Conservation (phyloP, 306 rosid genomes). For the Sindora glabra region DNA sequence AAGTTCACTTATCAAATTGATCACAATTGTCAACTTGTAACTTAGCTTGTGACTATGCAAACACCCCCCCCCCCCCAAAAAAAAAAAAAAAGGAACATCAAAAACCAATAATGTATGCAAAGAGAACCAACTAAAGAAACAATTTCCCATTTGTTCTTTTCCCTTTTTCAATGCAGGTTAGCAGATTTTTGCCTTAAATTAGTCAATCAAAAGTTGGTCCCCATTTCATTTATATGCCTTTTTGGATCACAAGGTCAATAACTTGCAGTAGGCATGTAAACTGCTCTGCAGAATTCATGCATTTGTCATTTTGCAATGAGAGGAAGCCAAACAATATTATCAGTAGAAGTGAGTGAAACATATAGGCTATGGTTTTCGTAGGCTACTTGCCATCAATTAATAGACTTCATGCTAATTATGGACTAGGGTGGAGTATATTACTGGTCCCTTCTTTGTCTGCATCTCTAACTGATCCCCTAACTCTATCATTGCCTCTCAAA, state of each 20-base stretch:
- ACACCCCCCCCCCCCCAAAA: too few species aligned
- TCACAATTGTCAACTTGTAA: too few species aligned
- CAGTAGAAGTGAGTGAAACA: not conserved
- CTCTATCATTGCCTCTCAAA: not conserved
- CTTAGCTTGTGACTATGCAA: too few species aligned
- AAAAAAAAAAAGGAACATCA: too few species aligned
- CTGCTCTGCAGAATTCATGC: conserved; percentile 2
- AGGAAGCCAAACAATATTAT: conserved; percentile 10
- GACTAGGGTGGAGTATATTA: not conserved
- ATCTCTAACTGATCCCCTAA: not conserved
- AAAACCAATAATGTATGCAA: not conserved
- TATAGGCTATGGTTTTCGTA: not conserved
- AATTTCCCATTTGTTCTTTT: not conserved
- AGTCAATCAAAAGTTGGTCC: not conserved
- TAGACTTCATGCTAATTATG: not conserved
- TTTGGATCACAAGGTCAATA: conserved; percentile 37
- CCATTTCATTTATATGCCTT: not conserved
- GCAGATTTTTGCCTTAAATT: not conserved
- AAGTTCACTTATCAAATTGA: too few species aligned
- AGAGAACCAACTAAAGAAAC: conserved; percentile 8
- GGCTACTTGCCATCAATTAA: not conserved
- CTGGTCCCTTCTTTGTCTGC: conserved; percentile 6
- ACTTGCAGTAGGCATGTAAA: conserved; percentile 13
- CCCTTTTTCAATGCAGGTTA: not conserved
- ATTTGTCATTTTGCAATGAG: conserved; percentile 25